Evolutionary conservation across 106 monocot species (phyloP), one percentile per base, ranked within the genome.

Genomic region (Amphibolis antarctica): DNA sequence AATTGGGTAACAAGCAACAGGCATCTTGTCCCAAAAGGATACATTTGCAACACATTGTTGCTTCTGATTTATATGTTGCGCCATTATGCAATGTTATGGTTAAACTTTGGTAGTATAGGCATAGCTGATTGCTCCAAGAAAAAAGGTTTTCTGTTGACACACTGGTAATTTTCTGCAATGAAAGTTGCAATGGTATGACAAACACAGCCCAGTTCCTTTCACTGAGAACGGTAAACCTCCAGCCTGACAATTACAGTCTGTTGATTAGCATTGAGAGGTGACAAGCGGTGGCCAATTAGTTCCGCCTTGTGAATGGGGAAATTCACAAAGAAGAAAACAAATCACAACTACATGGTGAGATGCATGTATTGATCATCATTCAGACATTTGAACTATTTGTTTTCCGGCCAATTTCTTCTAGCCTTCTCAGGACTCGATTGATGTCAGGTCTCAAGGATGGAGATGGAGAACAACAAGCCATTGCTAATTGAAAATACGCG

Each of bases 391-490:
- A 17, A 24, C 55, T 24, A 0, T 55, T 26, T 24, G 10, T 24
- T 24, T 42, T 61, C 20, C 42, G 42, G 4, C 42, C 42, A 22
- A 67, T 54, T 42, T 90, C 90, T 77, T 90, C 80, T 3, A 98
- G 80, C 65, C 51, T 79, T 66, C 71, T 48, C 17, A 90, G 24
- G 25, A 98, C 56, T 0, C 69, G 60, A 68, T 75, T 82, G 9
- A 83, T 82, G 43, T 86, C 78, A 3, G 96, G 96, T 71, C 96
- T 86, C 67, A 87, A 42, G 3, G 74, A 60, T 12, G 90, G 87
- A 0, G 82, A 87, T 25, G 90, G 90, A 3, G 84, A 90, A 64
- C 96, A 91, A 60, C 96, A 98, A 72, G 84, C 69, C 70, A 77
- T 87, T 12, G 86, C 86, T 42, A 98, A 54, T 46, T 80, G 82